Base-by-base conservation (phyloP, 805 yeast species). In the Yamadazyma sp. region DNA sequence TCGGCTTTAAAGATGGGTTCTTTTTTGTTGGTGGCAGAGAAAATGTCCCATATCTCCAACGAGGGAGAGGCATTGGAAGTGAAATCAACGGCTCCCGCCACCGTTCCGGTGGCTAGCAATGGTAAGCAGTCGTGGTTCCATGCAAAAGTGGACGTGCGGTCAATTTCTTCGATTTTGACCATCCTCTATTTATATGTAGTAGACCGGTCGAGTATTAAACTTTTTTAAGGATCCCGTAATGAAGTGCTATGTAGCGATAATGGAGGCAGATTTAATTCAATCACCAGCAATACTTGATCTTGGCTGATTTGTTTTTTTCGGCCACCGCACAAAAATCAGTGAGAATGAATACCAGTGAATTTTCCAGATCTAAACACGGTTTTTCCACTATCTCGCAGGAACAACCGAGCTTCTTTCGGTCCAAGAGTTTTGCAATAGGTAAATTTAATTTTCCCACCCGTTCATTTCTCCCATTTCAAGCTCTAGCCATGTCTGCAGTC, bases 71-170 rank as follows among this genome's bases (percentile, higher is more conserved):
- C 79, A 27, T 90, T 80, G 61, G 90, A 90, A 56, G 83, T 80
- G 28, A 84, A 85, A 57, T 88, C 96, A 51, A 93, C 84, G 10
- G 96, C 95, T 6, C 98, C 98, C 0, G 98, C 90, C n/a, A 87
- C 84, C 0, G 96, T 84, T 15, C 96, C 99, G 1, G 96, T 78
- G 15, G 89, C 97, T 48, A 93, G 58, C 37, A 77, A 62, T 12
- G 97, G 97, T 44, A 80, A 64, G 28, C 71, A 60, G 49, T 78
- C 85, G 47, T 81, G 77, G 31, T 96, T 86, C 97, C 98, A 91
- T 29, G 98, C 95, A 66, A 93, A 88, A n/a, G 95, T 82, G 36
- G 96, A 90, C 10, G 96, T 86, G 50, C 88, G 75, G 45, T 78
- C 71, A 54, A 87, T 79, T 62, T 90, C 96, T 60, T 80, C 78